Percentiles rank a stretch among this genome's conserved stretches.
Conservation (phyloP, 2,329 filamentous ascomycete genomes). For the Aspergillus sp. region DNA sequence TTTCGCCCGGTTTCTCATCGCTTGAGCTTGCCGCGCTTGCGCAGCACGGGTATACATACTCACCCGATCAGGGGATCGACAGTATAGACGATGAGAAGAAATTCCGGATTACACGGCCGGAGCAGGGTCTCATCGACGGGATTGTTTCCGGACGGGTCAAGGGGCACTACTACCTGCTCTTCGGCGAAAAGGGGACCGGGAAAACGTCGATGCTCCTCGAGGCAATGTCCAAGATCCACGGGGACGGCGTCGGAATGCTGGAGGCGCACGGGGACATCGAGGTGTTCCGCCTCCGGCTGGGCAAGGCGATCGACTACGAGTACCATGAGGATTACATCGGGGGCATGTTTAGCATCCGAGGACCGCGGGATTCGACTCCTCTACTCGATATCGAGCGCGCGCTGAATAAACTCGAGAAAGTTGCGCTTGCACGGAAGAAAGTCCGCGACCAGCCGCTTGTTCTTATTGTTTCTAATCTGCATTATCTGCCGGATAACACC, state of each 20-base stretch:
- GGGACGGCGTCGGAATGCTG: conserved; percentile 89
- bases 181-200: conserved; percentile 94
- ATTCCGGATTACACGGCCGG: conserved; percentile 70
- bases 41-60: conserved; percentile 15
- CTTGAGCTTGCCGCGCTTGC: conserved; percentile 72
- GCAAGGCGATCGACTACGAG: conserved; percentile 93
- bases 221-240: conserved; percentile 90
- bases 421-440: conserved; percentile 70
- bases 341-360: conserved; percentile 90
- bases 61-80: conserved; percentile 29
- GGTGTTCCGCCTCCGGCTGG: conserved; percentile 89
- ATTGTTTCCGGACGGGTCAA: conserved; percentile 74
- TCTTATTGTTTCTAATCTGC: conserved; percentile 90
- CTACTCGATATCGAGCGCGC: conserved; percentile 94
- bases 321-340: conserved; percentile 94
- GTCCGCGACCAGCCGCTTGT: conserved; percentile 71
- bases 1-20: conserved; percentile 87
- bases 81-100: conserved; percentile 64
- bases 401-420: conserved; percentile 97
- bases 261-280: conserved; percentile 95
- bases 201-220: conserved; percentile 97
- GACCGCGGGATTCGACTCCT: conserved; percentile 87
- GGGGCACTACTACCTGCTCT: conserved; percentile 88
- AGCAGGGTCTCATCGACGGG: conserved; percentile 78
- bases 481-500: conserved; percentile 92